Evolutionary conservation across 371 early-diverging fungal genomes (phyloP), one percentile per base, ranked within the genome.

Genomic region (Mucor piriformis): DNA sequence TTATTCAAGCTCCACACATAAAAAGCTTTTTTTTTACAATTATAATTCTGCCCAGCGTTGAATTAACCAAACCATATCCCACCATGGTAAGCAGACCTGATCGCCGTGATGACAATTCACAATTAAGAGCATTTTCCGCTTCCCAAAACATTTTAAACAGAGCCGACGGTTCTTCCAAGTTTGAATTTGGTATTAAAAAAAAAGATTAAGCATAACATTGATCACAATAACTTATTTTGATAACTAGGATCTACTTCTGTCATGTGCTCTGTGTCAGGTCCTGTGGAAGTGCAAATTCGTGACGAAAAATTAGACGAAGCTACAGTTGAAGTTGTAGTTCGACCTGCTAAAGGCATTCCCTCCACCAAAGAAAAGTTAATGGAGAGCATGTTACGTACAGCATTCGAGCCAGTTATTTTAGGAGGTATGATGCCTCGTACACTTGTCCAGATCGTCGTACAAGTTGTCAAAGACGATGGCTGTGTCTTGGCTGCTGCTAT

Each of bases 251-350:
- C 82, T 54, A 88, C 93, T 2, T 76, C 88, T 0, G 92, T 94
- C 0, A 59, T 95, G 24, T 90, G 90, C 42, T 88, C 92, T 1
- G 89, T 96, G 4, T 84, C 88, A 54, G 98, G 98, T 2, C 98
- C 98, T 0, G 81, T 86, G 16, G 95, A 95, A 51, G 93, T 92
- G 35, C 85, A 80, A 59, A 51, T 91, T 6, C 84, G 89, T 11
- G 94, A 96, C 54, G 98, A 96, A 66, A 84, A 90, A 64, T 63
- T 95, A 21, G 95, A 96, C 67, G 86, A 83, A 56, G 94, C 98
- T 0, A 86, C 87, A 18, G 67, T 97, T 0, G 92, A 94, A 42
- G 90, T 96, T 7, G 73, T 87, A 24, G 84, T 88, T 29, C 83
- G 90, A 47, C 91, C 96, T 5, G 78, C 83, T 8, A 69, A 83